Evolutionary conservation across 202 grass and related monocot species (phyloP).

Genomic region (Brachypodium distachyon): DNA sequence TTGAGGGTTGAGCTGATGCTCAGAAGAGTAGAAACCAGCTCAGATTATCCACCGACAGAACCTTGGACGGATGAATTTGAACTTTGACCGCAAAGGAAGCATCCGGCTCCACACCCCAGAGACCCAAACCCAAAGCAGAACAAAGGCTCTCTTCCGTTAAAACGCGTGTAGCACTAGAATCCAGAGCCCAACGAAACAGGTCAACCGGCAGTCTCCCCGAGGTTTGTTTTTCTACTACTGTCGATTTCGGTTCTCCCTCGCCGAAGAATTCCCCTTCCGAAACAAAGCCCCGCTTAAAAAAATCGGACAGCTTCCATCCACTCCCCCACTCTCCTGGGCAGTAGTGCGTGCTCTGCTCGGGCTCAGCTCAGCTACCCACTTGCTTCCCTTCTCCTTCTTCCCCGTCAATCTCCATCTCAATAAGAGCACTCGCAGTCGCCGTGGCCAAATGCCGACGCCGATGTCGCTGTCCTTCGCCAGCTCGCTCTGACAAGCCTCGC

Average conservation of each 20-base stretch:
- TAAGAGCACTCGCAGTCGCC: slow-evolving; percentile 13
- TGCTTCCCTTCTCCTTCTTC: neutral
- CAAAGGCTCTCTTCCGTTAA: neutral
- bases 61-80: no score
- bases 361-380: slow-evolving; percentile 16
- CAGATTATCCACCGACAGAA: no score
- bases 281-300: neutral
- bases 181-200: neutral
- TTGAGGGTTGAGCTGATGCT: no score
- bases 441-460: neutral
- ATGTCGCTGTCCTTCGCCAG: neutral
- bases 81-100: no score
- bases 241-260: neutral
- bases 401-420: neutral
- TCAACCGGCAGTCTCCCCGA: neutral
- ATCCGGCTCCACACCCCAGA: neutral
- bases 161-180: neutral
- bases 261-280: neutral
- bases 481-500: neutral
- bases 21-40: no score
- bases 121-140: neutral
- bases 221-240: neutral
- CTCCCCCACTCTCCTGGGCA: neutral
- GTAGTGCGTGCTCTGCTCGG: neutral
- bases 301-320: neutral